Base-by-base conservation (phyloP, 306 rosid genomes). In the Boehmeria nivea region DNA sequence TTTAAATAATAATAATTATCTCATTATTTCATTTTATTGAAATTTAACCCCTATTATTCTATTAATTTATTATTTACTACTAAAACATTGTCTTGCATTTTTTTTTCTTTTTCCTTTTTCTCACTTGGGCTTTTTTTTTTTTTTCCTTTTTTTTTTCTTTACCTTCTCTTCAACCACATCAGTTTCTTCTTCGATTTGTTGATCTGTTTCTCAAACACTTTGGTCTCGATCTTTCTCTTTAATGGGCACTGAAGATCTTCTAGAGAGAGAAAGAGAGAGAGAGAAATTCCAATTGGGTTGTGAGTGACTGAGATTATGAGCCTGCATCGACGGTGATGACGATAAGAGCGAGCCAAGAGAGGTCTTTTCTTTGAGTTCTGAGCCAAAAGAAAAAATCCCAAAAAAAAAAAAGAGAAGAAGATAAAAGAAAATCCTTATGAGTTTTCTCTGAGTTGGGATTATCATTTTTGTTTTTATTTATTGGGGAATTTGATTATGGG, bases 191-290 rank as follows among this genome's bases (percentile, higher is more conserved):
- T 80, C 81, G 85, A 82, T 84, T 87, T 79, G 87, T 82, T 91
- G 95, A 87, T 91, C 96, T 87, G 85, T 86, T 87, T 61, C 81
- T 61, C 73, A 57, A 72, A 69, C 79, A 64, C 66, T 77, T 69
- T 76, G 70, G 67, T 69, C 83, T 77, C 82, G 86, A 84, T 88
- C 82, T 74, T 80, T 53, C 62, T 59, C 76, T 68, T 57, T 44
- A 56, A 81, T 76, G 79, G 62, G 48, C 65, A 63, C 56, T 49
- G 73, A 62, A 43, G 71, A 73, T 80, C 77, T 65, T 57, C 63
- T 53, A 42, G 45, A 47, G 59, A 40, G 37, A 55, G 59, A 33
- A 33, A 63, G 24, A 66, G 33, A 47, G 59, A 53, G 9, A 28
- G 23, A 36, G 65, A 44, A 49, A 45, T 33, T 48, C 75, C 66